These are phyloP conservation scores for Tulasnella sp. DNA, from an alignment of 768 basidiomycete genomes.

Conservation along the genomic window DNA sequence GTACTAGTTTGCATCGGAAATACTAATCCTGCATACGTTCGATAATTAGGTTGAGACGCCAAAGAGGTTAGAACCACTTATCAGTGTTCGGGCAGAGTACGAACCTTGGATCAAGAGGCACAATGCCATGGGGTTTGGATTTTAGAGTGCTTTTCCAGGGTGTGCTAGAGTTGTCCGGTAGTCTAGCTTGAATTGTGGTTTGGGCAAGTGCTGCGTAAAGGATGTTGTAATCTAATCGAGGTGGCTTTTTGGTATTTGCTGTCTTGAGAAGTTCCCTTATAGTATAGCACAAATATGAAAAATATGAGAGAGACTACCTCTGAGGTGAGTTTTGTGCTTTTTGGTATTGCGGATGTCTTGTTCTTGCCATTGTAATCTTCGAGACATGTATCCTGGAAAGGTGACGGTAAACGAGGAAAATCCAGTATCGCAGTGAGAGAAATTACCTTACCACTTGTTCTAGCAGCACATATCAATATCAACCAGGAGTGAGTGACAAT, in stretches of 20 bases:
- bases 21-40: too few relatives aligned
- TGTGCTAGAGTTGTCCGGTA: constrained; percentile 42
- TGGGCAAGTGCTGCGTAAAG: constrained; percentile 63
- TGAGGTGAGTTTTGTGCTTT: constrained; percentile 19
- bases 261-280: constrained; percentile 30
- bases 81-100: constrained; percentile 15
- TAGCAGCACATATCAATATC: constrained; percentile 67
- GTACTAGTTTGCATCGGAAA: too few relatives aligned
- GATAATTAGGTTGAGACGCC: constrained; percentile 33
- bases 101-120: constrained; percentile 53
- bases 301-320: background rate
- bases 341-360: constrained; percentile 36
- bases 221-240: constrained; percentile 24
- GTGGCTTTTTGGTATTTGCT: constrained; percentile 9
- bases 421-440: background rate
- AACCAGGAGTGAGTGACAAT: constrained; percentile 63
- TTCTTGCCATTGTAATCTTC: constrained; percentile 63
- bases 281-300: constrained; percentile 23
- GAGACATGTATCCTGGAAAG: constrained; percentile 57
- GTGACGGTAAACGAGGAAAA: background rate
- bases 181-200: constrained; percentile 57
- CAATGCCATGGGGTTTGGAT: constrained; percentile 71
- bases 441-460: constrained; percentile 57
- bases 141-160: constrained; percentile 56
- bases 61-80: background rate